Percentiles rank a stretch among this genome's conserved stretches.
Conservation (phyloP, 805 yeast genomes). For the Ogataea haglerorum region DNA sequence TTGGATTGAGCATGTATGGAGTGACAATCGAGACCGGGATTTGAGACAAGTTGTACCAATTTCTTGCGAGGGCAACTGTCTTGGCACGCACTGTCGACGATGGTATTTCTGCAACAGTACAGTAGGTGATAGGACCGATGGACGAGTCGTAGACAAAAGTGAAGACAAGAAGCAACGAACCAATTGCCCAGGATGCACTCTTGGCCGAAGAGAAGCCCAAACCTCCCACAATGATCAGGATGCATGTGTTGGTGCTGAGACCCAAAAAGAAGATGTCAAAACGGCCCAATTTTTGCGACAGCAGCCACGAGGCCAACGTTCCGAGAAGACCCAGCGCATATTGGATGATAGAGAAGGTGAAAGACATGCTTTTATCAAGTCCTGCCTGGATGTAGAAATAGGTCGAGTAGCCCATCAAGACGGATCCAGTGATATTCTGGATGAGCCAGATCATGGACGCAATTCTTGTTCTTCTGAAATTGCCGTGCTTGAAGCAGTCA, state of each 20-base stretch:
- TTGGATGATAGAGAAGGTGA: background rate
- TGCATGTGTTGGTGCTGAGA: background rate
- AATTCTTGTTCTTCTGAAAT: conserved; percentile 50
- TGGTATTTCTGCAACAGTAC: background rate
- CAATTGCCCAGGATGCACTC: background rate
- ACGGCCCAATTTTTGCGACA: background rate
- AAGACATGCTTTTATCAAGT: conserved; percentile 8
- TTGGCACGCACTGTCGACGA: background rate
- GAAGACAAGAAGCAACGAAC: background rate
- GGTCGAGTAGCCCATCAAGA: conserved; percentile 59
- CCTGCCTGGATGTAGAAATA: conserved; percentile 30
- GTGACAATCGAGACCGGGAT: background rate
- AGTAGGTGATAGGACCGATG: conserved; percentile 1
- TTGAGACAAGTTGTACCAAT: background rate
- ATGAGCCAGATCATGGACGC: conserved; percentile 50
- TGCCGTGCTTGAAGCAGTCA: conserved; percentile 48
- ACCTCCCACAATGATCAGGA: background rate
- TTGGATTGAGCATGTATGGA: background rate
- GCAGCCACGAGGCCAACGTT: background rate
- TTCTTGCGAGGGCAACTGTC: background rate
- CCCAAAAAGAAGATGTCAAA: background rate
- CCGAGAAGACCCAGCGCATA: background rate
- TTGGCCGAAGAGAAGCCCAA: background rate
- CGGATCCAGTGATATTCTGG: conserved; percentile 60
- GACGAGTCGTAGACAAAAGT: conserved; percentile 1